phyloP scores from a whole-genome alignment of 371 early-diverging fungal genomes.

The Rhizopus stolonifer region DNA sequence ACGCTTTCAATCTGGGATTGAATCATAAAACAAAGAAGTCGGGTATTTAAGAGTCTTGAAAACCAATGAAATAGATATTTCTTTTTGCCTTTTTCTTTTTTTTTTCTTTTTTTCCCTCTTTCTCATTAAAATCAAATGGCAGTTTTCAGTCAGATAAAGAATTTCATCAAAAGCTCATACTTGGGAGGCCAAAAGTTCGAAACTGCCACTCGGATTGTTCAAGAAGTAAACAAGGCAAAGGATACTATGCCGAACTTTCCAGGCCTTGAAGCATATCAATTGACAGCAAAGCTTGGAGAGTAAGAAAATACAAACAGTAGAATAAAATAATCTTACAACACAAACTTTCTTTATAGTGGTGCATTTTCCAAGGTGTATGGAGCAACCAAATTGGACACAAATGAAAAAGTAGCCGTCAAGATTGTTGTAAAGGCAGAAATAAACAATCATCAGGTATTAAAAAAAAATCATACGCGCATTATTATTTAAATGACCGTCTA shows the following conservation, averaged over 20 bases:
- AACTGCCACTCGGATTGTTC: constrained; percentile 31
- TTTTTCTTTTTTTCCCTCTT: constrained; percentile 2
- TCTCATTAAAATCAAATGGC: constrained; percentile 17
- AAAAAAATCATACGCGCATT: constrained; percentile 12
- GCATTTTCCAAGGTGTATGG: constrained; percentile 85
- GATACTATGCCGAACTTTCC: constrained; percentile 50
- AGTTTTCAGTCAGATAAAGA: constrained; percentile 51
- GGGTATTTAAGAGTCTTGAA: not conserved
- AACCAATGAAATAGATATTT: not conserved
- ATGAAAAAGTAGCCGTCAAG: constrained; percentile 81
- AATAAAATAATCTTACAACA: not conserved
- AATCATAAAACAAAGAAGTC: not conserved
- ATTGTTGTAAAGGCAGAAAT: constrained; percentile 67
- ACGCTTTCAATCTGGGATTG: not conserved
- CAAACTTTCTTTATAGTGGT: constrained; percentile 53
- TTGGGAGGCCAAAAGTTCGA: constrained; percentile 18
- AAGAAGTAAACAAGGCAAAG: constrained; percentile 30
- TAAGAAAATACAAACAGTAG: constrained; percentile 41
- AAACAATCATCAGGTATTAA: constrained; percentile 56
- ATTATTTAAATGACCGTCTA: not conserved
- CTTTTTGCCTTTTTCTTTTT: not conserved
- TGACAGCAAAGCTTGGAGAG: constrained; percentile 68
- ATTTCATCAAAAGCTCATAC: constrained; percentile 30
- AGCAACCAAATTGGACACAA: constrained; percentile 57
- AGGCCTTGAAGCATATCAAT: constrained; percentile 53